Evolutionary conservation across 2,329 filamentous ascomycete species (phyloP), one percentile per base, ranked within the genome.

Genomic region (Epichloe aotearoae): DNA sequence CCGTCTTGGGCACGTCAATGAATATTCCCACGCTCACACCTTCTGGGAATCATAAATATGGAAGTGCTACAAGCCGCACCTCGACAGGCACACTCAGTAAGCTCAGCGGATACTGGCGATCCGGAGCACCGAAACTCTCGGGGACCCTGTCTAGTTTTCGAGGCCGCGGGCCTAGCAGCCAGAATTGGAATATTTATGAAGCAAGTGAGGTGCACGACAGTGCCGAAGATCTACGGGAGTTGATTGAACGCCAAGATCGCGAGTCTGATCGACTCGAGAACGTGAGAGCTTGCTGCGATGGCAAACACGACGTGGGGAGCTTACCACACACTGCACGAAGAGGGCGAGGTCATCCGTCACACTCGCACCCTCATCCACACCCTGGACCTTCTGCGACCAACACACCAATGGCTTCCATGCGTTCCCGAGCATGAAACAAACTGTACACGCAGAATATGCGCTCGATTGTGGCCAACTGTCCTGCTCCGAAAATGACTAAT

Each of bases 271-370:
- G 83, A 55, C 75, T 97, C 60, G 91, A 97, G 74, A 96, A 98
- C 66, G 93, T 98, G 56, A 78, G 93, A 63, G 90, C 91, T 53
- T 98, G 93, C 71, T 98, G 93, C 68, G 93, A 97, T 77, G 93
- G 90, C 91, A 87, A 86, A 70, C 84, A 88, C 61, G 84, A 88
- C 63, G 84, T 88, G 46, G 76, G 79, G 50, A 79, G 73, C 50
- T 64, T 84, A 47, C 70, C 74, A 52, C 70, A 69, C 53, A 66
- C 68, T 46, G 62, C 69, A 46, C 74, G 72, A 63, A 71, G 70
- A 57, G 66, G 70, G 38, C 72, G 73, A 37, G 68, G 52, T 58
- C 71, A 54, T 36, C 62, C 64, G 36, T 54, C 62, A 26, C 69
- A 72, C 53, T 59, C 64, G 12, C 60, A 67, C 20, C 63, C 66